Base-by-base conservation (phyloP, 176 grass and related monocot genomes). In the Urochloa ruziziensis region DNA sequence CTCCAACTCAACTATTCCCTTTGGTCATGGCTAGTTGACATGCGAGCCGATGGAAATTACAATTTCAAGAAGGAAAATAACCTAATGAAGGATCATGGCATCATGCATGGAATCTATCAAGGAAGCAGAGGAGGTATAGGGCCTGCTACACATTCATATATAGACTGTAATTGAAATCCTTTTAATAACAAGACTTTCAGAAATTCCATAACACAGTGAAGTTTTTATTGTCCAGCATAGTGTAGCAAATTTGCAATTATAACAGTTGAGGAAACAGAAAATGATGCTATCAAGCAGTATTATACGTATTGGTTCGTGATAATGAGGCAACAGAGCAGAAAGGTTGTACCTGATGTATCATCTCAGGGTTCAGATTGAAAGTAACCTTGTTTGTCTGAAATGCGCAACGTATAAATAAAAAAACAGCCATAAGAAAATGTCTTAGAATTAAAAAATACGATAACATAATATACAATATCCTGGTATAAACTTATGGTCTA, bases 341-440 rank as follows among this genome's bases (percentile, higher is more conserved):
- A 58, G 34, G 47, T 84, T 11, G 35, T 85, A 98, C 96, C 93
- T 95, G 93, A 78, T 98, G 89, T 80, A 95, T 93, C 67, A 93
- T 98, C 91, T 98, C 96, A 28, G 96, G 78, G 23, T 91, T 98
- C 35, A 98, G 82, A 86, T 81, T 95, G 71, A 98, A 98, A 51
- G 93, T 98, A 75, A 98, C 93, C 75, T 98, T 98, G 74, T 98
- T 98, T 11, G 93, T 95, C 96, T 98, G 85, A 43, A 86, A 79
- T 83, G 71, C 14, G 44, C 71, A 83, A 35, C 60, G 33, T 68
- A 67, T 74, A 94, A 75, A 79, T 28, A 78, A 73, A 46, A 39
- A 59, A 84, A 73, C 27, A 81, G 62, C 51, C 35, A 79, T 48
- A n/a, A 85, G 48, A 78, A 66, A 53, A 52, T 48, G 51, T 73